phyloP scores from a whole-genome alignment of 1,284 basidiomycete species.

The Malassezia slooffiae region DNA sequence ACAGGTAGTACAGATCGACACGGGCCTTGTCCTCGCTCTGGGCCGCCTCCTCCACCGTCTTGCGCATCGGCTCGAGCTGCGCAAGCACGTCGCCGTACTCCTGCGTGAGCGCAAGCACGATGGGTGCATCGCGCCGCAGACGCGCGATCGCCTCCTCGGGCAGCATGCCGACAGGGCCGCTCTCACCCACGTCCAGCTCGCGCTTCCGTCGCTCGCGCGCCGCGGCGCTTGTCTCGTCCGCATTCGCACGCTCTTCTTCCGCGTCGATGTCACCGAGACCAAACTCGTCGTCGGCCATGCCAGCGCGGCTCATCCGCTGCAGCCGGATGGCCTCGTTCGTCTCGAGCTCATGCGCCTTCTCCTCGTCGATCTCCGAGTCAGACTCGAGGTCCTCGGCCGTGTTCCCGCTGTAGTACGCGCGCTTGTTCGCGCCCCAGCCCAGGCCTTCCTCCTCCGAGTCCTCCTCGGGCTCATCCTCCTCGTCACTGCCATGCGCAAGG shows the following conservation, averaged over 20 bases:
- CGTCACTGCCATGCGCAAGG: conserved; percentile 47
- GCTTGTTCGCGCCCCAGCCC: conserved; percentile 42
- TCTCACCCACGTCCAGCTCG: conserved; percentile 22
- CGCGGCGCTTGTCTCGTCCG: conserved; percentile 24
- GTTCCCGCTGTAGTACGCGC: conserved; percentile 41
- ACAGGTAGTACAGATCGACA: conserved; percentile 21
- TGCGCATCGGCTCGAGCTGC: conserved; percentile 51
- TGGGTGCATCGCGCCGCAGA: conserved; percentile 1
- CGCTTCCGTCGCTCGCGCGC: conserved; percentile 25
- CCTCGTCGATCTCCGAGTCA: conserved; percentile 48
- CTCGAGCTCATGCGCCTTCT: conserved; percentile 55
- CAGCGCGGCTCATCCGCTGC: conserved; percentile 64
- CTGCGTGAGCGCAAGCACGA: conserved; percentile 50
- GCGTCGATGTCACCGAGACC: conserved; percentile 60
- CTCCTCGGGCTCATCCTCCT: conserved; percentile 52
- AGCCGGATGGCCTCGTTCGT: conserved; percentile 73
- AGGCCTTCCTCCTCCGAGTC: conserved; percentile 51
- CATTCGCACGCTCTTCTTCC: conserved; percentile 20
- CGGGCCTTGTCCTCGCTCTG: neutral
- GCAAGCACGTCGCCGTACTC: conserved; percentile 51
- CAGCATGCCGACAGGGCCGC: neutral
- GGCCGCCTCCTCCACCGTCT: neutral
- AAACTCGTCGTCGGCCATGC: conserved; percentile 68
- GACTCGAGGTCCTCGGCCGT: conserved; percentile 37
- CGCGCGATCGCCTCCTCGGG: neutral